phyloP scores from a whole-genome alignment of 2,329 filamentous ascomycete genomes.

The Aspergillus glaucus region DNA sequence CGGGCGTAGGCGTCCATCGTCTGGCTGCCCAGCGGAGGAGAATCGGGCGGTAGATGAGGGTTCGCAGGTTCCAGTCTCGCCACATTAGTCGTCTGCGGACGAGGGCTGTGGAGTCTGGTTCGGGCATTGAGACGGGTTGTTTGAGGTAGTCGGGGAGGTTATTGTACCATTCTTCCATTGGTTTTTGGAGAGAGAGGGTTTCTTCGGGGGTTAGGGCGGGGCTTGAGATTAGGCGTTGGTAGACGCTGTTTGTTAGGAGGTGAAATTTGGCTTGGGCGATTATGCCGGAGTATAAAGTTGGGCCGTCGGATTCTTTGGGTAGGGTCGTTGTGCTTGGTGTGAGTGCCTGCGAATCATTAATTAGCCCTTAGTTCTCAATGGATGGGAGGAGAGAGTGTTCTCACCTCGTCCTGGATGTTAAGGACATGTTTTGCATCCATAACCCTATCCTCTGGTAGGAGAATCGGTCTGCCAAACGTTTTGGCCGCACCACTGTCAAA shows the following conservation, averaged over 20 bases:
- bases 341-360: conserved; percentile 20
- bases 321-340: conserved; percentile 30
- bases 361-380: not conserved
- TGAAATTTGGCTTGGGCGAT: conserved; percentile 40
- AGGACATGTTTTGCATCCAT: conserved; percentile 41
- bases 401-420: conserved; percentile 39
- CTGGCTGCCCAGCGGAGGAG: conserved; percentile 36
- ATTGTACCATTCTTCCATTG: conserved; percentile 39
- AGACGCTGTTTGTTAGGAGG: conserved; percentile 39
- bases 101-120: conserved; percentile 32
- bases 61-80: conserved; percentile 40
- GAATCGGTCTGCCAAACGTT: conserved; percentile 45
- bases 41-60: conserved; percentile 40
- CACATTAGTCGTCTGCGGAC: conserved; percentile 37
- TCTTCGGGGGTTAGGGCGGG: conserved; percentile 38
- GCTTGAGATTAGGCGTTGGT: conserved; percentile 40
- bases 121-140: conserved; percentile 25
- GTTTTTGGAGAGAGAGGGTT: conserved; percentile 34
- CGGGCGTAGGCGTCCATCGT: conserved; percentile 28
- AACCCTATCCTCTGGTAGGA: conserved; percentile 39
- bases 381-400: not conserved
- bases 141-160: conserved; percentile 37
- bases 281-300: conserved; percentile 40
- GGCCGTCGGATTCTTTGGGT: conserved; percentile 31
- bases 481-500: conserved; percentile 47